Evolutionary conservation across 2,329 filamentous ascomycete genomes (phyloP).

Genomic region (Cordyceps cicadae): DNA sequence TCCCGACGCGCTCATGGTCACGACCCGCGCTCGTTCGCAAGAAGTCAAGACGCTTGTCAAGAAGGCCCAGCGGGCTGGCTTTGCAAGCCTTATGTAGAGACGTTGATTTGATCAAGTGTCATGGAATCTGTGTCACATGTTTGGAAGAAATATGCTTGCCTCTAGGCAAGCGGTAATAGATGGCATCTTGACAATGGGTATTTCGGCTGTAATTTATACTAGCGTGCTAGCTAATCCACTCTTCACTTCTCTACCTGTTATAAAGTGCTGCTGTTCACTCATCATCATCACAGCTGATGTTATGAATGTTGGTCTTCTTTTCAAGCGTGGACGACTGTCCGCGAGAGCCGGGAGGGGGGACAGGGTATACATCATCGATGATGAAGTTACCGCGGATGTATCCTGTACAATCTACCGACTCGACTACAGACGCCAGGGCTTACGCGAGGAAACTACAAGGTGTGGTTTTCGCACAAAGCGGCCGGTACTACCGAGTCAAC

Average conservation of each 20-base stretch:
- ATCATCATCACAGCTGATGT: no score
- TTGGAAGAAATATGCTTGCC: conserved; percentile 1
- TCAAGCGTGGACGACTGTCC: no score
- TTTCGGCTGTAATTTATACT: conserved; percentile 12
- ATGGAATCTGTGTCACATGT: conserved; percentile 5
- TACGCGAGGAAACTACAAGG: no score
- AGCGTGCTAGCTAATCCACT: conserved; percentile 12
- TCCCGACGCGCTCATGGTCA: conserved; percentile 21
- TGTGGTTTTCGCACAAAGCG: no score
- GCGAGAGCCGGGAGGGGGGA: no score
- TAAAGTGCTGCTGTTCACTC: not conserved
- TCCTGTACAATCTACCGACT: no score
- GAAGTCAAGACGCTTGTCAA: conserved; percentile 21
- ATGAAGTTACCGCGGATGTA: no score
- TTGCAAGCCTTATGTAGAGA: conserved; percentile 17
- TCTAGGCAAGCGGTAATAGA: conserved; percentile 4
- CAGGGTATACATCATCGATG: no score
- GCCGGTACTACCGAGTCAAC: no score
- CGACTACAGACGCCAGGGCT: no score
- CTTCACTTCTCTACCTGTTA: conserved; percentile 2
- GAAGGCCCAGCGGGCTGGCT: conserved; percentile 19
- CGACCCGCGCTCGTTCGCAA: conserved; percentile 20
- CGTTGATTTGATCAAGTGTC: conserved; percentile 7
- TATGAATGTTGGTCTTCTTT: no score
- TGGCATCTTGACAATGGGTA: conserved; percentile 7